Evolutionary conservation across 306 rosid species (phyloP).

Genomic region (Ziziphus jujuba): DNA sequence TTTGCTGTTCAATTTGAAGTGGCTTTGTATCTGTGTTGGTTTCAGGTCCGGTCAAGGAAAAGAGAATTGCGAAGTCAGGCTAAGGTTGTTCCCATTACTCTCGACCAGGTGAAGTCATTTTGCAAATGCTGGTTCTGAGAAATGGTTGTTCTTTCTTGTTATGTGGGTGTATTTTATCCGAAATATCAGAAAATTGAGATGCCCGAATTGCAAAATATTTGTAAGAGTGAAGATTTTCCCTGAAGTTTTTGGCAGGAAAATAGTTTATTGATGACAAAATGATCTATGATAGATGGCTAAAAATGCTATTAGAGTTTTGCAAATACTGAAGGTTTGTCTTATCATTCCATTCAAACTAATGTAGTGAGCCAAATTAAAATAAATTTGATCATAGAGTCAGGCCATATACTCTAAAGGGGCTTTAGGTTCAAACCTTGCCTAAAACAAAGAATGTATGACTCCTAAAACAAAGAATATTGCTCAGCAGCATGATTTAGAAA

Average conservation of each 20-base stretch:
- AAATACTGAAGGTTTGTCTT: no score
- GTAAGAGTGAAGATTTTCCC: not conserved
- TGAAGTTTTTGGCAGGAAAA: no score
- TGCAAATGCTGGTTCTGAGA: not conserved
- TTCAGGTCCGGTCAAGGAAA: slow-evolving; percentile 69
- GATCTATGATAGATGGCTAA: no score
- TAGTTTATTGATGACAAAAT: no score
- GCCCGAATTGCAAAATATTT: not conserved
- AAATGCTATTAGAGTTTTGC: no score
- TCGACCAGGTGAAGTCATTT: slow-evolving; percentile 68
- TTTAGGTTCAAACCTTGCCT: no score
- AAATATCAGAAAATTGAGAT: not conserved
- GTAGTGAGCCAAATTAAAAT: no score
- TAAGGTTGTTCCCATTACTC: slow-evolving; percentile 83
- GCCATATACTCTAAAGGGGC: no score
- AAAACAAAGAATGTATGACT: no score
- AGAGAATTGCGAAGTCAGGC: slow-evolving; percentile 66
- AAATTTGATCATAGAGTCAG: no score
- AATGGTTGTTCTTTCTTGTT: not conserved
- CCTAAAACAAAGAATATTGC: no score
- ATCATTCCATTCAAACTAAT: no score
- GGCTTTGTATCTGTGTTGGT: slow-evolving; percentile 4
- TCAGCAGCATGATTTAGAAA: not conserved
- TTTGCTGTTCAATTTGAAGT: not conserved
- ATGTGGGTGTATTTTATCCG: not conserved